Conservation (phyloP, 257 asterid species). For the Petunia axillaris region DNA sequence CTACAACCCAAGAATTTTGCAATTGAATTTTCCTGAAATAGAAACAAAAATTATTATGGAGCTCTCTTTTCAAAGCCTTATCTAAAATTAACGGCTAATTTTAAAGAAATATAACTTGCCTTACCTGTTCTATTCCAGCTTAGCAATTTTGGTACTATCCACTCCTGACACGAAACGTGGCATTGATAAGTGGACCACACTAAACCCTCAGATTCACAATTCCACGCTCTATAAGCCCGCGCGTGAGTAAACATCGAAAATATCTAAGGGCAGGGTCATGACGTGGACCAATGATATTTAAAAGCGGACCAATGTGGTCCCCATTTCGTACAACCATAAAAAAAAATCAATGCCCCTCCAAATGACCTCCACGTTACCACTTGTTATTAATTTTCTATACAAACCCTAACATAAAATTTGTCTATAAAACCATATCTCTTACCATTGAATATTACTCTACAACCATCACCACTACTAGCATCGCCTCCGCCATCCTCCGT, state of each 20-base stretch:
- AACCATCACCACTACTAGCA: neutral
- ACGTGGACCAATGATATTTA: conserved; percentile 29
- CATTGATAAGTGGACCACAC: conserved; percentile 22
- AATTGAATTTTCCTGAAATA: neutral
- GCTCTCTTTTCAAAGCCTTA: conserved; percentile 8
- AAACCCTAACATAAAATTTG: conserved; percentile 28
- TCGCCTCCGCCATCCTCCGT: neutral
- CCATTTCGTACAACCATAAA: conserved; percentile 6
- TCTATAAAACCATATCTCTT: conserved; percentile 21
- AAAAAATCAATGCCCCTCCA: conserved; percentile 34
- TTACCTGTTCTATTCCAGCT: neutral
- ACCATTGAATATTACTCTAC: conserved; percentile 32
- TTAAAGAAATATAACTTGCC: neutral
- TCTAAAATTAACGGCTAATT: conserved; percentile 2
- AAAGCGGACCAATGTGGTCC: conserved; percentile 19
- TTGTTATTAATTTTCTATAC: conserved; percentile 17
- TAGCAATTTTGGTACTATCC: conserved; percentile 18
- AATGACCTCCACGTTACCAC: conserved; percentile 39
- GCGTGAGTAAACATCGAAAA: conserved; percentile 24
- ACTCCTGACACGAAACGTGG: conserved; percentile 27
- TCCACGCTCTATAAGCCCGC: conserved; percentile 1
- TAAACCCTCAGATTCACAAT: neutral
- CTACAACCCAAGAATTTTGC: too few species aligned
- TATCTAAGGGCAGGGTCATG: conserved; percentile 28
- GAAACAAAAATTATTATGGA: neutral